Evolutionary conservation across 164 flowering plant genomes (phyloP).

Genomic region (Stephania yunnanensis): DNA sequence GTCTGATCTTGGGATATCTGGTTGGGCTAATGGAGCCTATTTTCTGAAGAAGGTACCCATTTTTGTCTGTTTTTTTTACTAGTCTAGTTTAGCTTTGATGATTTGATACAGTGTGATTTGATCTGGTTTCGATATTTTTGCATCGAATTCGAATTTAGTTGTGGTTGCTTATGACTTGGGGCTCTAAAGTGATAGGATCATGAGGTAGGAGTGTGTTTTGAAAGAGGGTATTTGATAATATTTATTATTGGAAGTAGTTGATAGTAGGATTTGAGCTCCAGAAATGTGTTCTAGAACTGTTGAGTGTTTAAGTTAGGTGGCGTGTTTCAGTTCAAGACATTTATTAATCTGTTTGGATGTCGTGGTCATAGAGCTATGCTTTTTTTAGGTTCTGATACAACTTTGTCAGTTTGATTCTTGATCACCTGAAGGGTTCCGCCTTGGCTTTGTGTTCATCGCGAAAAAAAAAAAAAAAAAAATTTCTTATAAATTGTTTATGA

Average conservation of each 20-base stretch:
- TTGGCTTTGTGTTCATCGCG: not conserved
- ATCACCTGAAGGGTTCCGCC: not conserved
- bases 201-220: not conserved
- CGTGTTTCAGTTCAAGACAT: not conserved
- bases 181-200: not conserved
- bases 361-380: not conserved
- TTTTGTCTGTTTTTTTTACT: too few species aligned
- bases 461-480: too few species aligned
- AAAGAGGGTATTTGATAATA: not conserved
- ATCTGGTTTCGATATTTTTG: too few species aligned
- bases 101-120: too few species aligned
- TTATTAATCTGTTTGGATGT: not conserved
- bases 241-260: too few species aligned
- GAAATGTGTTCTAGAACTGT: not conserved
- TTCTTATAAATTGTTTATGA: not conserved
- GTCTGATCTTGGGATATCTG: constrained; percentile 14
- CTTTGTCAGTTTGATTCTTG: not conserved
- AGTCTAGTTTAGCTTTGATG: too few species aligned
- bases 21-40: constrained; percentile 43
- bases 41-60: constrained; percentile 68
- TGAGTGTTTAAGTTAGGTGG: not conserved
- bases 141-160: not conserved
- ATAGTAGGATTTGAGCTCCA: not conserved
- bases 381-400: not conserved
- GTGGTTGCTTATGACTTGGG: not conserved